phyloP scores from a whole-genome alignment of 768 basidiomycete genomes.

The Boletus rubropictus region DNA sequence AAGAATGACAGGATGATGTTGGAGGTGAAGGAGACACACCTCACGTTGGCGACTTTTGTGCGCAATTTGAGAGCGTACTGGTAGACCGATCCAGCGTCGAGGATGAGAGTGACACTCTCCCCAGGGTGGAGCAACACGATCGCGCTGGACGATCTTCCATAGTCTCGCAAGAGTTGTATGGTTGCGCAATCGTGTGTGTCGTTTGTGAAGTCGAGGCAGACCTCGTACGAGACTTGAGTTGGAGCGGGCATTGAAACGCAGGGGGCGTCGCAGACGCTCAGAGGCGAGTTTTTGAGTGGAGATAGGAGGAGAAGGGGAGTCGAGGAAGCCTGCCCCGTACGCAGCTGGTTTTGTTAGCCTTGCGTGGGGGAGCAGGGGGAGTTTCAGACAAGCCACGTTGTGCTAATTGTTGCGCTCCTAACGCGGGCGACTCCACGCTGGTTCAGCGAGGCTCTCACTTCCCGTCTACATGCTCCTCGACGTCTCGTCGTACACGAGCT shows the following conservation, averaged over 20 bases:
- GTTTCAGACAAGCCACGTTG: slow-evolving; percentile 27
- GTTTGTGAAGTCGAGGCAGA: slow-evolving; percentile 64
- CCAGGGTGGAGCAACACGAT: slow-evolving; percentile 55
- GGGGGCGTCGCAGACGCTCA: slow-evolving; percentile 33
- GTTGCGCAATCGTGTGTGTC: slow-evolving; percentile 61
- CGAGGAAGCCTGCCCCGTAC: slow-evolving; percentile 23
- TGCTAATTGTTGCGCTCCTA: slow-evolving; percentile 28
- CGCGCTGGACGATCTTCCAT: slow-evolving; percentile 49
- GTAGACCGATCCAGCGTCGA: slow-evolving; percentile 65
- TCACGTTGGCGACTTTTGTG: slow-evolving; percentile 62
- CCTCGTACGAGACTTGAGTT: slow-evolving; percentile 51
- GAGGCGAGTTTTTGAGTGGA: slow-evolving; percentile 10
- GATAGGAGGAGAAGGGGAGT: slow-evolving; percentile 13
- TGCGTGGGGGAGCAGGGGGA: slow-evolving; percentile 26
- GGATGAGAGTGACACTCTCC: slow-evolving; percentile 59
- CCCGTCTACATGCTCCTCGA: slow-evolving; percentile 16
- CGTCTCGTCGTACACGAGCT: slow-evolving; percentile 33
- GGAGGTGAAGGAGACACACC: slow-evolving; percentile 38
- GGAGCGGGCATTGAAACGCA: slow-evolving; percentile 48
- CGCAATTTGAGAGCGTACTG: slow-evolving; percentile 63
- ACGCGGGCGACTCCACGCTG: slow-evolving; percentile 28
- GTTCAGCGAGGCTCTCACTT: slow-evolving; percentile 19
- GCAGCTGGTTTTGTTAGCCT: slow-evolving; percentile 30
- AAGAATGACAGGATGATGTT: not conserved
- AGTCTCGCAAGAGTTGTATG: slow-evolving; percentile 59